Conservation (phyloP, 495 filamentous ascomycete species). For the Friedmanniomyces endolithicus region DNA sequence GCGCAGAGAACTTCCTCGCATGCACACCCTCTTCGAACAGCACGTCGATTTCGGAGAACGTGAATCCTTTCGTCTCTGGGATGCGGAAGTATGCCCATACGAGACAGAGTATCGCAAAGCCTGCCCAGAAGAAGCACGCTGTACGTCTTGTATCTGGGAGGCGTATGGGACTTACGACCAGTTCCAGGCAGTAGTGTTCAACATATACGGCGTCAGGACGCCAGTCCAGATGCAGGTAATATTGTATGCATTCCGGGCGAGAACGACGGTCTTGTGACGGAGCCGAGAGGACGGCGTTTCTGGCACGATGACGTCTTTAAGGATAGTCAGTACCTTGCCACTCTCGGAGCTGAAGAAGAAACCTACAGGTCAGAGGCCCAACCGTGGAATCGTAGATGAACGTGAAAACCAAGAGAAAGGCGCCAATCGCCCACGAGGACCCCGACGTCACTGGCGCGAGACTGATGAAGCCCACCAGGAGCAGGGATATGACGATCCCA, state of each 20-base stretch:
- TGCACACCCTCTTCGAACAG: conserved; percentile 41
- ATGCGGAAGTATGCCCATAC: conserved; percentile 18
- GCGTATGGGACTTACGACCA: conserved; percentile 33
- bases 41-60: conserved; percentile 45
- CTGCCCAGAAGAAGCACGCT: conserved; percentile 30
- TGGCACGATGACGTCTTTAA: conserved; percentile 50
- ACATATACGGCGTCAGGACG: conserved; percentile 63
- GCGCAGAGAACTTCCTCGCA: conserved; percentile 35
- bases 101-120: conserved; percentile 18
- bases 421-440: conserved; percentile 52
- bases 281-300: conserved; percentile 62
- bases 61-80: conserved; percentile 27
- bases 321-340: neutral
- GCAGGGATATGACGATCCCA: conserved; percentile 50
- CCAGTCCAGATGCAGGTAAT: conserved; percentile 55
- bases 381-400: conserved; percentile 64
- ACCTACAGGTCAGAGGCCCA: conserved; percentile 44
- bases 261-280: conserved; percentile 64
- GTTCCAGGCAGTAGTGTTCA: conserved; percentile 61
- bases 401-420: conserved; percentile 61
- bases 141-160: neutral
- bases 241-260: conserved; percentile 61
- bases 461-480: conserved; percentile 63
- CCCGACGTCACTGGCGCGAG: conserved; percentile 42
- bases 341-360: conserved; percentile 43